Conservation (phyloP, 2,329 filamentous ascomycete species). For the Lachnum nothofagi region DNA sequence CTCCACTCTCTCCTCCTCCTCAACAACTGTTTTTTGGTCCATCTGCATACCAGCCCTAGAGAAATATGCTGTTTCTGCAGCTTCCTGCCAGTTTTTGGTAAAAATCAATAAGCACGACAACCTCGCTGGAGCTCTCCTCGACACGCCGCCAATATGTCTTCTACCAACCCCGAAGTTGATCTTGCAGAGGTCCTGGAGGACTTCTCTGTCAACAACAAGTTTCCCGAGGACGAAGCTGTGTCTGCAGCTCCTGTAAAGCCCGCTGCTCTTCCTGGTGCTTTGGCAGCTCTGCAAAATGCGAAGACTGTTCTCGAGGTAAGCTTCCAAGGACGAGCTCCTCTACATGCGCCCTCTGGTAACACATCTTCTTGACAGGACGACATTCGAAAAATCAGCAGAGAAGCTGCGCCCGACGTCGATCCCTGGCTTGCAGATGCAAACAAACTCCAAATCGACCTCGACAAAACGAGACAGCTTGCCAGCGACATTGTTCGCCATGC, state of each 20-base stretch:
- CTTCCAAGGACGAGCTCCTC: neutral
- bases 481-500: slow-evolving; percentile 75
- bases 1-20: too few relatives aligned
- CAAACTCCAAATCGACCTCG: slow-evolving; percentile 78
- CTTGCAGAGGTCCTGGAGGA: slow-evolving; percentile 58
- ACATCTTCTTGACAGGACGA: slow-evolving; percentile 40
- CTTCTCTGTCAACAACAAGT: slow-evolving; percentile 48
- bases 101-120: too few relatives aligned
- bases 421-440: slow-evolving; percentile 83
- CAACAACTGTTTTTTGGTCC: too few relatives aligned
- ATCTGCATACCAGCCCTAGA: too few relatives aligned
- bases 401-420: slow-evolving; percentile 73
- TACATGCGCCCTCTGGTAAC: slow-evolving; percentile 12
- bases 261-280: slow-evolving; percentile 37
- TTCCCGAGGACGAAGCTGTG: slow-evolving; percentile 44
- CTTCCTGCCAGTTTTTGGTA: too few relatives aligned
- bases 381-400: slow-evolving; percentile 69
- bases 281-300: slow-evolving; percentile 39
- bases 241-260: slow-evolving; percentile 28
- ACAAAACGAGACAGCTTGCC: slow-evolving; percentile 71
- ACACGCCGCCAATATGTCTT: slow-evolving; percentile 23
- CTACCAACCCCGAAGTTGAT: neutral
- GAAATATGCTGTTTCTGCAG: too few relatives aligned
- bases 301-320: slow-evolving; percentile 43
- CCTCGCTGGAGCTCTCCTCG: neutral